Base-by-base conservation (phyloP, 192 early-diverging fungal species). In the Podila clonocystis region DNA sequence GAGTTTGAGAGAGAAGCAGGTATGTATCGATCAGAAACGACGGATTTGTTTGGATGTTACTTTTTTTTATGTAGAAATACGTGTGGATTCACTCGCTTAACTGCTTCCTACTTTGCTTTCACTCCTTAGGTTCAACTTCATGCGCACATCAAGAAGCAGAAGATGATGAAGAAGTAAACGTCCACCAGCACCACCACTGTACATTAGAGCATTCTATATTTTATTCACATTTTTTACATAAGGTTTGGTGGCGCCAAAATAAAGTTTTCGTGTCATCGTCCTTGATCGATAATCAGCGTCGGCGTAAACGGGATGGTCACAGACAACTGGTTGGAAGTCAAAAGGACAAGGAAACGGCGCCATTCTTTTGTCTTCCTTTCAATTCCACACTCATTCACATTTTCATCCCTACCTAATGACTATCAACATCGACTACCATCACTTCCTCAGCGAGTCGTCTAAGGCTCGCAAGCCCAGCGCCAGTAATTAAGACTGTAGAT, bases 1-100 rank as follows among this genome's bases (percentile, higher is more conserved):
- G 62, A 93, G 91, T 75, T 83, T 95, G 74, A 82, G 88, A 34
- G 92, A 96, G 31, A 96, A 94, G 84, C 93, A 92, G 65, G 84
- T 86, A 70, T 61, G 45, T n/a, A 36, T 15, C 33, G 20, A 45
- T 19, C 50, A 55, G 19, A 50, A 30, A 19, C 28, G 26, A 48
- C 41, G 41, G 15, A 45, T 45, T 15, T 13, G 1, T 15, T 45
- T 45, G 41, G 41, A 45, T 45, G 15, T 17, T 45, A 0, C 41
- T 17, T 45, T 45, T 49, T 63, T 60, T 28, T 28, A 31, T 31
- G 30, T 4, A 31, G 17, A 15, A 29, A 1, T 41, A 0, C 8
- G 36, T 45, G 41, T 12, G 41, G 15, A 45, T 2, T 17, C 13
- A 2, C 41, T 45, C 17, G 41, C 41, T 45, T 17, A 45, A 45